A percentile compares a stretch with the other conserved stretches of the same genome.
Conservation (phyloP, 2,329 filamentous ascomycete genomes). For the Cladosporium sp. region DNA sequence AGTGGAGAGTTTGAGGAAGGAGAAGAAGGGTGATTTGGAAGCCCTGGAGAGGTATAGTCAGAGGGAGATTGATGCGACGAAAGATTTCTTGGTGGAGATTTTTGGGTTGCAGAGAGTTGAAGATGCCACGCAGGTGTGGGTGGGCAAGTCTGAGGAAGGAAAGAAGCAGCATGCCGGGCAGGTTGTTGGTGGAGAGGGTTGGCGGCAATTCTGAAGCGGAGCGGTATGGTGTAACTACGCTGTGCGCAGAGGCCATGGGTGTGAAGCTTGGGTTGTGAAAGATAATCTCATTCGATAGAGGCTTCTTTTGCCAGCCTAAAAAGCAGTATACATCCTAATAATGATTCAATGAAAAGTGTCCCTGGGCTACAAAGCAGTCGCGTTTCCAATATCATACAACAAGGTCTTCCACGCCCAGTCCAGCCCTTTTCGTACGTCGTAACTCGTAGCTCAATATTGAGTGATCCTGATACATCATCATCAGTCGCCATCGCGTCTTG, state of each 20-base stretch:
- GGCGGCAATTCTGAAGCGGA: slow-evolving; percentile 40
- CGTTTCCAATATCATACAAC: background rate
- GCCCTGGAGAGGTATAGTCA: slow-evolving; percentile 33
- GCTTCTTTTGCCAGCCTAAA: no score
- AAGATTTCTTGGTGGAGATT: slow-evolving; percentile 42
- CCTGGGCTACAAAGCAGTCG: no score
- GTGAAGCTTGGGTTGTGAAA: no score
- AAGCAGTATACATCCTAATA: no score
- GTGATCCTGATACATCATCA: slow-evolving; percentile 69
- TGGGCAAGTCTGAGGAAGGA: slow-evolving; percentile 38
- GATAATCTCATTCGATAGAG: no score
- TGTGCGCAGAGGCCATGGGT: no score
- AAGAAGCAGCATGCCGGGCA: slow-evolving; percentile 40
- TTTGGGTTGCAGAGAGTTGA: slow-evolving; percentile 40
- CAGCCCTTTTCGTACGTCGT: background rate
- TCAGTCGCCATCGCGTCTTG: slow-evolving; percentile 58
- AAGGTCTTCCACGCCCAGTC: background rate
- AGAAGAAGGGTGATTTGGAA: slow-evolving; percentile 26
- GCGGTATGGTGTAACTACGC: no score
- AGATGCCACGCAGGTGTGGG: slow-evolving; percentile 45
- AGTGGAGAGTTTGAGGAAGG: slow-evolving; percentile 37
- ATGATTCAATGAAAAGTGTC: no score
- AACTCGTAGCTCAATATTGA: slow-evolving; percentile 68
- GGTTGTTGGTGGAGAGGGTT: slow-evolving; percentile 43
- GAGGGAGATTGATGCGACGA: slow-evolving; percentile 38